Evolutionary conservation across 306 rosid species (phyloP), one percentile per base, ranked within the genome.

Genomic region (Ormosia semicastrata): DNA sequence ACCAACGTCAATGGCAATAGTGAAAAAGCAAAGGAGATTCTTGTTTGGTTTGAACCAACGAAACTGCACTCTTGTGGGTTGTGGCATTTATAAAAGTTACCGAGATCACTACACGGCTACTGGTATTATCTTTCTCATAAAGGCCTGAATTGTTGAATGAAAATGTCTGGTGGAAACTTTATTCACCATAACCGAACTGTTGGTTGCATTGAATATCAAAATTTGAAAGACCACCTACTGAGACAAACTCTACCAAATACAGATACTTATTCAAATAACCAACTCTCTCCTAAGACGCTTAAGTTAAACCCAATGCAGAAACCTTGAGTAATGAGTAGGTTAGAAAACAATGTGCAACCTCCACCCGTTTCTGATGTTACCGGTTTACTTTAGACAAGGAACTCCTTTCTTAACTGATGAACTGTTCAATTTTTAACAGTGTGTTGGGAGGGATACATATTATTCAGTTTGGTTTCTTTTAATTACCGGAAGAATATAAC

Each of bases 331-430:
- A 70, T 24, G 24, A 24, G 24, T 24, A 24, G 24, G 39, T 59
- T 74, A 8, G 75, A 84, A 79, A 84, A 84, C 78, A 74, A 84
- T 50, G 70, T 84, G 34, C 52, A 68, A 79, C 67, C 87, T 66
- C 76, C 73, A 43, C 53, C 46, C 47, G 52, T 18, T 58, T 75
- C 12, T 46, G 6, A 73, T 56, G 66, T 46, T 49, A 37, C 50
- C 34, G 37, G 47, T 36, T 63, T 63, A 62, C 71, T 63, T 5
- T 36, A 36, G 40, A 36, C 65, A 50, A 29, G 24, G 24, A 36
- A 50, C 36, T 60, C 34, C 5, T 75, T 44, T 30, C 14, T 59
- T 59, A 37, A 65, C 46, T 59, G 30, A 71, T 67, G 2, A 66
- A 24, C 30, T 2, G 1, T 13, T 70, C 40, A 43, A 17, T 69